These are phyloP conservation scores for Sporothrix brunneoviolacea DNA, from an alignment of 2,329 filamentous ascomycete species.

Conservation along the genomic window DNA sequence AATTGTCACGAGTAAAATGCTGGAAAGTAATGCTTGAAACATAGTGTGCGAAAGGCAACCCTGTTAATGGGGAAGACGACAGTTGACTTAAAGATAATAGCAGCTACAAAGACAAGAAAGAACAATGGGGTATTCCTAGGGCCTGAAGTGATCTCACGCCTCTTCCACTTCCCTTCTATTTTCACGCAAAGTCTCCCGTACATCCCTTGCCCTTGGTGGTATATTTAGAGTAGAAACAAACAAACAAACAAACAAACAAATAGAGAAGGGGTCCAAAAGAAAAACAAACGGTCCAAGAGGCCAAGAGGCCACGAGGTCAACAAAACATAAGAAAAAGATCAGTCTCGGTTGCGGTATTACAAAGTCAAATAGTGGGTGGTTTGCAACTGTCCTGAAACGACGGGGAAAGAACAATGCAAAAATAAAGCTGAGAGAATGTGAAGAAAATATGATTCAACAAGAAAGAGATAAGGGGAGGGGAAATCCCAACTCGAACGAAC, in stretches of 20 bases:
- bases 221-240: not conserved
- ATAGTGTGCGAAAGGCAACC: too few species aligned
- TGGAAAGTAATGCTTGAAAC: too few species aligned
- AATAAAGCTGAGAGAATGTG: not conserved
- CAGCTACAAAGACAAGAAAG: too few species aligned
- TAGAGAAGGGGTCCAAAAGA: not conserved
- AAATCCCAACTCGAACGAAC: too few species aligned
- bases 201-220: not conserved
- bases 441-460: too few species aligned
- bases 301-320: not conserved
- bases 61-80: too few species aligned
- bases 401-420: not conserved
- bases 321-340: not conserved
- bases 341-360: too few species aligned
- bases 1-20: too few species aligned
- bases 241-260: not conserved
- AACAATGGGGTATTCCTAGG: too few species aligned
- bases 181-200: not conserved
- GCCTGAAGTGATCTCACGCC: not conserved
- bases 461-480: too few species aligned
- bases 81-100: too few species aligned
- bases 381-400: not conserved
- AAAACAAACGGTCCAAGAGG: not conserved
- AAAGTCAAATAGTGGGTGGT: not conserved
- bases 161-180: not conserved